Base-by-base conservation (phyloP, 495 filamentous ascomycete species). In the Aspergillus egyptiacus region DNA sequence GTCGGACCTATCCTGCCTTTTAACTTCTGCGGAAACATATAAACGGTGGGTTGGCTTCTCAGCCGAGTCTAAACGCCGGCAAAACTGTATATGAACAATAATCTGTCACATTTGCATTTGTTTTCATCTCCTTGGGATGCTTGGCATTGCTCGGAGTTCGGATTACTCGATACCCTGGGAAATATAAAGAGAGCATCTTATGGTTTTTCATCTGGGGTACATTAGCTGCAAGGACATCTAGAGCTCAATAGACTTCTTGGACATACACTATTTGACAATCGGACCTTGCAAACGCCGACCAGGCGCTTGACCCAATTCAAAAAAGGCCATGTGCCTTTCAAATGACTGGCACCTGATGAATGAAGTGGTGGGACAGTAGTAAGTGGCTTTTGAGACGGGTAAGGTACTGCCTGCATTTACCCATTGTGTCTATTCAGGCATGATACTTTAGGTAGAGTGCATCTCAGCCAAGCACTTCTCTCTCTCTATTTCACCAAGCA, bases 131-230 rank as follows among this genome's bases (percentile, higher is more conserved):
- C 39, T 17, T 30, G 35, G 34, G 24, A 50, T 48, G 46, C 19
- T 44, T 37, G 38, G 34, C 31, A 32, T 54, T 54, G 32, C 52
- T 18, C 40, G 58, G 58, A 55, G 58, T 61, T 61, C 50, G 52
- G 49, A 53, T 32, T 57, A 46, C 37, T 57, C 53, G 59, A 62
- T 62, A 62, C 59, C 59, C 59, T 50, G 55, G 59, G 53, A 48
- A 30, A 45, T 40, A 61, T 57, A 57, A 51, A 57, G 48, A 31
- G 42, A 32, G 39, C 55, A 30, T 33, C 49, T 32, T 23, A 38
- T 48, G 19, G 38, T 35, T 32, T 43, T 36, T 17, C 23, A 38
- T 53, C 47, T 38, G 33, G 24, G 46, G 38, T 47, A 53, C 44
- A 44, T 25, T 34, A 27, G 38, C 44, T 38, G 27, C 42, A 35